Conservation (phyloP, 805 yeast species). For the Pichia cephalocereana region DNA sequence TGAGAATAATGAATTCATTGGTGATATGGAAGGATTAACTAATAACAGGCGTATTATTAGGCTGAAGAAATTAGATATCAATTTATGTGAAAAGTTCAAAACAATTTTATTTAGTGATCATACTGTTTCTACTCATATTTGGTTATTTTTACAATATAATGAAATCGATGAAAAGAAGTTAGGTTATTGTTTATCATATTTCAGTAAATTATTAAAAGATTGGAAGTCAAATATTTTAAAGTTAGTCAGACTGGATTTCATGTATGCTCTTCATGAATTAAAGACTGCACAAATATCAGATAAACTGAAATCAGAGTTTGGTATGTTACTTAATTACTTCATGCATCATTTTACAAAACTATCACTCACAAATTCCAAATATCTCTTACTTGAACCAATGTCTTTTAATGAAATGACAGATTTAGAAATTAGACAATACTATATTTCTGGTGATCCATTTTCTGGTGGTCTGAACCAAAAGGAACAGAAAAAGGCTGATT, state of each 20-base stretch:
- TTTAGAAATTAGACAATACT: slow-evolving; percentile 38
- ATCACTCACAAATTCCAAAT: slow-evolving; percentile 38
- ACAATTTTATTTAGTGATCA: slow-evolving; percentile 43
- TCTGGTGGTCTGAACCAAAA: slow-evolving; percentile 18
- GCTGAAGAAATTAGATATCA: slow-evolving; percentile 11
- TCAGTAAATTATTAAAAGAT: slow-evolving; percentile 61
- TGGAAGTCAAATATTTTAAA: slow-evolving; percentile 45
- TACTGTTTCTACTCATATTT: slow-evolving; percentile 58
- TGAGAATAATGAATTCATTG: slow-evolving; percentile 16
- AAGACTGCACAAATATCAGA: slow-evolving; percentile 40
- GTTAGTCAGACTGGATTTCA: slow-evolving; percentile 65
- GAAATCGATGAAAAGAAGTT: slow-evolving; percentile 56
- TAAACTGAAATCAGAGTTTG: slow-evolving; percentile 47
- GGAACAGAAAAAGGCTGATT: slow-evolving; percentile 23
- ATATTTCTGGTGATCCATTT: slow-evolving; percentile 47
- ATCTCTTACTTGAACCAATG: slow-evolving; percentile 52
- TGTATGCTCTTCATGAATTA: slow-evolving; percentile 46
- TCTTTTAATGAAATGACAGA: slow-evolving; percentile 45
- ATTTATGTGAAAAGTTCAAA: slow-evolving; percentile 24
- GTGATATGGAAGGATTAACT: slow-evolving; percentile 16
- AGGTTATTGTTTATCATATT: slow-evolving; percentile 55
- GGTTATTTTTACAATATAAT: slow-evolving; percentile 46
- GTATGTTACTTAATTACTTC: slow-evolving; percentile 55
- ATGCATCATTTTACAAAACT: slow-evolving; percentile 48
- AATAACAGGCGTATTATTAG: slow-evolving; percentile 4